phyloP scores from a whole-genome alignment of 179 eudicot species.

The Patellifolia procumbens region DNA sequence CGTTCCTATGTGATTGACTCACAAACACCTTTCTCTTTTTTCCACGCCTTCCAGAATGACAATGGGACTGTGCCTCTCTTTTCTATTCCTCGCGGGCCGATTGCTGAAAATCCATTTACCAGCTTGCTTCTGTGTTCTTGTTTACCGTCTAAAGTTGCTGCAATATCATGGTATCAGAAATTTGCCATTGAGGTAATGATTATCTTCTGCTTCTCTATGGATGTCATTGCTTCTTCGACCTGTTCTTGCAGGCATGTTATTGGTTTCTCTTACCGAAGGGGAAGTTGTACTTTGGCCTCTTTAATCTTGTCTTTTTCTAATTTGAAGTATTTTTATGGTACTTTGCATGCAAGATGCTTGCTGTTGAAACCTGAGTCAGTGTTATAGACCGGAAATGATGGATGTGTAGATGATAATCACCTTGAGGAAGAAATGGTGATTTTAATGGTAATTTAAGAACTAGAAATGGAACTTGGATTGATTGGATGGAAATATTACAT shows the following conservation, averaged over 20 bases:
- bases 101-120: slow-evolving; percentile 87
- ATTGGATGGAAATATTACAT: too few relatives aligned
- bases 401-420: too few relatives aligned
- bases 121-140: slow-evolving; percentile 79
- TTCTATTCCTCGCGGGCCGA: slow-evolving; percentile 76
- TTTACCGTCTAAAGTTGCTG: slow-evolving; percentile 42
- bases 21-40: slow-evolving; percentile 1
- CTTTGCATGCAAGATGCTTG: neutral
- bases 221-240: neutral
- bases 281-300: neutral
- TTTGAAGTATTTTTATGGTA: neutral
- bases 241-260: neutral
- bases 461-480: too few relatives aligned
- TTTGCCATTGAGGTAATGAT: slow-evolving; percentile 76
- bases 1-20: neutral
- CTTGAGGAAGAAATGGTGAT: too few relatives aligned
- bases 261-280: neutral
- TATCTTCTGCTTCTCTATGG: slow-evolving; percentile 16
- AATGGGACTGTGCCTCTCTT: slow-evolving; percentile 67
- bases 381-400: too few relatives aligned
- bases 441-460: too few relatives aligned
- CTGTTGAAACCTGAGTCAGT: neutral
- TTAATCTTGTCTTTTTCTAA: neutral
- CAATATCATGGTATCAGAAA: slow-evolving; percentile 70
- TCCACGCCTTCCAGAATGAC: slow-evolving; percentile 46